Evolutionary conservation across 2,329 filamentous ascomycete genomes (phyloP), one percentile per base, ranked within the genome.

Genomic region (Dothiorella sarmentorum): DNA sequence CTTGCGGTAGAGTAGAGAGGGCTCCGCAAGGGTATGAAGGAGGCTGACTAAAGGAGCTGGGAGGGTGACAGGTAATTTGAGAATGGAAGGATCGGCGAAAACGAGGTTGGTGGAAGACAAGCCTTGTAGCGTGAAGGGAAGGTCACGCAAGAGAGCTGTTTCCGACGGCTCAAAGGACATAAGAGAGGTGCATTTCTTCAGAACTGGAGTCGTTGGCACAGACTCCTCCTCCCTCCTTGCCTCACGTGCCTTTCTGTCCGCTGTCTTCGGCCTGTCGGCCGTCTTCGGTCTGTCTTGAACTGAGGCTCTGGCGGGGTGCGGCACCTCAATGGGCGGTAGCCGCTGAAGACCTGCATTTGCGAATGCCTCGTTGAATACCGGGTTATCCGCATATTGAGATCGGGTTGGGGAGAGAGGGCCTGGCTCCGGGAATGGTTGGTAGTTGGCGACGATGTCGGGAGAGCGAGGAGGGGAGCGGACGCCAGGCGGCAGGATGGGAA

Each of bases 61-160:
- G 5, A 99, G 80, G 0, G 86, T 90, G 0, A 85, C 67, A 0
- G 94, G 95, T 24, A 99, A 77, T 67, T 85, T 89, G 55, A 97
- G 76, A 2, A 83, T 84, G 20, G 85, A 84, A 22, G 85, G 80
- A 13, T 85, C 84, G 9, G 83, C 76, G 64, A 97, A 97, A 0
- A 86, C 82, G 37, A 97, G 77, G 63, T 92, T 90, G 1, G 88
- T 88, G 0, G 93, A 96, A 1, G 91, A 95, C 2, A 97, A 79
- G 0, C 94, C 94, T 73, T 97, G 94, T 0, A 97, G 79, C 0
- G 92, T 97, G 69, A 94, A 97, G 0, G 94, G 92, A 3, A 97
- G 78, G 69, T 97, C 93, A 24, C 80, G 74, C 35, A 82, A 69
- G 13, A 82, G 69, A 5, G 75, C 71, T 7, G 77, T 67, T 61